Evolutionary conservation across 257 asterid genomes (phyloP).

Genomic region (Nicotiana benthamiana): DNA sequence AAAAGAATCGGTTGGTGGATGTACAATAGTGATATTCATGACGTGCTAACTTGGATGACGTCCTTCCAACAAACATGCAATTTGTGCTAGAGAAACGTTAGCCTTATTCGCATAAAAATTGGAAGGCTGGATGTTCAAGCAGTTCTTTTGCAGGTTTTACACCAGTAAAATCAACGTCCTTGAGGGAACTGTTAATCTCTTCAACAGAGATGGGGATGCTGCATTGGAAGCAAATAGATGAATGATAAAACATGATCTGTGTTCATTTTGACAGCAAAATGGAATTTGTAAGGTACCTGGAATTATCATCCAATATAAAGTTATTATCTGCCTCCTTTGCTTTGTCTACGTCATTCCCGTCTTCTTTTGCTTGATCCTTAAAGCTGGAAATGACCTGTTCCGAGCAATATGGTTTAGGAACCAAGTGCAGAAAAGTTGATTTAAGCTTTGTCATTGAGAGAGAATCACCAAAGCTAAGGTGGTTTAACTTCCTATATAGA

Average conservation of each 20-base stretch:
- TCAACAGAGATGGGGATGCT: conserved; percentile 66
- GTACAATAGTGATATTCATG: conserved; percentile 25
- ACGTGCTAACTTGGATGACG: neutral
- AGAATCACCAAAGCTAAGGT: neutral
- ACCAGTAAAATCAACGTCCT: conserved; percentile 52
- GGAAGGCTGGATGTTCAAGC: conserved; percentile 54
- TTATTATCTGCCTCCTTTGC: conserved; percentile 35
- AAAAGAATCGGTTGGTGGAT: conserved; percentile 16
- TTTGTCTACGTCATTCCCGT: conserved; percentile 30
- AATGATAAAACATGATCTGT: neutral
- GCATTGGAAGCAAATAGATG: conserved; percentile 16
- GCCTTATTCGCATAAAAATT: conserved; percentile 57
- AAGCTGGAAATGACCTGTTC: conserved; percentile 47
- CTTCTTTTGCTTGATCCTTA: conserved; percentile 37
- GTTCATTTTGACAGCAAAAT: neutral
- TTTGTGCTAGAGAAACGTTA: conserved; percentile 5
- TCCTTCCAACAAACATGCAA: neutral
- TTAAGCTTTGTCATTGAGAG: neutral
- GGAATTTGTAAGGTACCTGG: conserved; percentile 36
- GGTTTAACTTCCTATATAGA: neutral
- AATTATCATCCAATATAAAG: conserved; percentile 50
- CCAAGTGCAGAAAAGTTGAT: neutral
- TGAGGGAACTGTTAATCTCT: conserved; percentile 47
- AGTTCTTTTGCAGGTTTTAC: conserved; percentile 65
- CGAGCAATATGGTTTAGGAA: neutral